Evolutionary conservation across 1,139 yeast species (phyloP), one percentile per base, ranked within the genome.

Genomic region (Meyerozyma carpophila): DNA sequence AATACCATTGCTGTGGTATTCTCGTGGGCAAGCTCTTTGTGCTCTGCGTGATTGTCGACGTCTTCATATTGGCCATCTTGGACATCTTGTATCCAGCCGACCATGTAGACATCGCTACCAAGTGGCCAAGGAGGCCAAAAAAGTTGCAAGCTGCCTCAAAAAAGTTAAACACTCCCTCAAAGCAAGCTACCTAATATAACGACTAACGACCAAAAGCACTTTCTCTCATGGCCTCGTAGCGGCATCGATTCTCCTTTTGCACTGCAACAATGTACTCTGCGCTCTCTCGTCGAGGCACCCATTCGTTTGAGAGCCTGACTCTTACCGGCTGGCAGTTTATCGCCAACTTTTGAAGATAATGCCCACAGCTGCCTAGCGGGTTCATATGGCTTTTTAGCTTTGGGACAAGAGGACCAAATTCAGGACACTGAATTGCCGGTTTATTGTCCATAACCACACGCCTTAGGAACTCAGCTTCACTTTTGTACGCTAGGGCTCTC

Each of bases 11-110:
- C 43, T 80, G 91, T 54, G 97, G 96, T 0, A 67, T 80, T 1
- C 82, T 93, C 75, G 96, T 96, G 0, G 96, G 96, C 1, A 79
- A 83, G 50, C 70, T 91, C 45, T 89, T 83, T 62, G 87, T 84
- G 0, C 63, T 91, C 31, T 82, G 91, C 58, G 82, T 84, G 21
- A 81, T 89, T 29, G 88, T 88, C 3, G 98, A 93, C 63, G 77
- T 84, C 31, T 73, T 89, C 44, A 55, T 93, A 5, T 76, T 73
- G 47, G 64, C 73, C 40, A 44, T 87, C 5, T 66, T 94, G 47
- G 94, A 89, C 55, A 79, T 80, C 75, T 57, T 80, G 40, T 84
- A 77, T 57, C 98, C 98, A 0, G 66, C 75, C 10, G 70, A 68
- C 1, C 66, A 73, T 27, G 86, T 93, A 11, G 98, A 91, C 55